Percentiles rank a stretch among this genome's conserved stretches.
These are phyloP conservation scores for Cladophialophora immunda DNA, from an alignment of 2,329 filamentous ascomycete species.

Conservation along the genomic window DNA sequence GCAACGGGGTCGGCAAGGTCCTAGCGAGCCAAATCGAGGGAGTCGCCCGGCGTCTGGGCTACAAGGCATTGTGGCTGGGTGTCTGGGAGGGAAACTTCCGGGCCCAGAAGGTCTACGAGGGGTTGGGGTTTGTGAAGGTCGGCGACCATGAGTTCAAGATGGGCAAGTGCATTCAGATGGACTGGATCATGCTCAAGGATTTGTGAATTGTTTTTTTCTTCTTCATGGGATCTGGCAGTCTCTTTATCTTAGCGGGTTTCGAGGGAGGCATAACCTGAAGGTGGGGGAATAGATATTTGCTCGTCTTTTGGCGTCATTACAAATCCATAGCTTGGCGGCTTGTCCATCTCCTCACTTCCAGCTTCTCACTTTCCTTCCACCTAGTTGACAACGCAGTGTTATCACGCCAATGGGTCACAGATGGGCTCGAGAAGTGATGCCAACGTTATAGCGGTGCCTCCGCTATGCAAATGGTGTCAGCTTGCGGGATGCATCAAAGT, in stretches of 20 bases:
- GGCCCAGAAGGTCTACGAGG: constrained; percentile 36
- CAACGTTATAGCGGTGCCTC: background rate
- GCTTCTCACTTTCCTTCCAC: background rate
- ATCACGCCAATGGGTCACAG: background rate
- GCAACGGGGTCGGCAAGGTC: constrained; percentile 28
- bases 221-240: background rate
- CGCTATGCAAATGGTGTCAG: background rate
- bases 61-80: constrained; percentile 34
- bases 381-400: background rate
- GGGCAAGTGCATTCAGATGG: constrained; percentile 39
- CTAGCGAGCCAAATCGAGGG: constrained; percentile 25
- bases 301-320: constrained; percentile 1
- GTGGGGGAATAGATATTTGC: no score
- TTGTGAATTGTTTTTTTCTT: constrained; percentile 23
- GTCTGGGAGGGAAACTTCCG: constrained; percentile 40
- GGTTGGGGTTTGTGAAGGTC: constrained; percentile 30
- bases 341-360: background rate
- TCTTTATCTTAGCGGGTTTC: background rate
- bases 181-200: constrained; percentile 38
- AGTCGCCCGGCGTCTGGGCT: constrained; percentile 27
- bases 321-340: background rate
- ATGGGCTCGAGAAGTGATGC: background rate
- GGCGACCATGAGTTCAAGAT: constrained; percentile 39
- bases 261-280: background rate
- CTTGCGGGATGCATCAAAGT: background rate